Conservation (phyloP, 495 filamentous ascomycete genomes). For the Neurospora hispaniola region DNA sequence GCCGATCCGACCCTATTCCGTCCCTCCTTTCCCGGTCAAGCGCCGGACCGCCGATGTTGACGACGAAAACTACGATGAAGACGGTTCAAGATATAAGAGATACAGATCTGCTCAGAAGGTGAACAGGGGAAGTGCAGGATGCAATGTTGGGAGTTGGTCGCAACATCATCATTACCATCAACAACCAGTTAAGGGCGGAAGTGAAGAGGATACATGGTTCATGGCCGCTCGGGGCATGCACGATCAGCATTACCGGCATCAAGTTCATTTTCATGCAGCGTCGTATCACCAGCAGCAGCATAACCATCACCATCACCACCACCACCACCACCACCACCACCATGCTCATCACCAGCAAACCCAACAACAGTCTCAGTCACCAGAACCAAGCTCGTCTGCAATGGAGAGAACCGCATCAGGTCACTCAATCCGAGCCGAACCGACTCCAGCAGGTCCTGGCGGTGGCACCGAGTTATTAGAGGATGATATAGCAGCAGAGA, state of each 20-base stretch:
- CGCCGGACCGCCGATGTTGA: constrained; percentile 13
- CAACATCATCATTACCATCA: neutral
- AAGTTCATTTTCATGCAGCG: neutral
- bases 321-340: neutral
- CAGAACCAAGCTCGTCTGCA: constrained; percentile 5
- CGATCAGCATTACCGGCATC: neutral
- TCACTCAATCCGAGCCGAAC: constrained; percentile 21
- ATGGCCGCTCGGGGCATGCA: neutral
- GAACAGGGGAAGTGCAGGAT: neutral
- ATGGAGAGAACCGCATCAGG: constrained; percentile 26
- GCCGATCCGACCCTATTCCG: constrained; percentile 11
- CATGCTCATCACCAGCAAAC: constrained; percentile 1
- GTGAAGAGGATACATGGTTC: neutral
- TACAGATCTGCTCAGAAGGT: neutral
- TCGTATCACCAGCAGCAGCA: constrained; percentile 1
- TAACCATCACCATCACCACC: neutral
- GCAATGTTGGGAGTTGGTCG: neutral
- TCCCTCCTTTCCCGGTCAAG: constrained; percentile 15
- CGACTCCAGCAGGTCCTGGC: constrained; percentile 9
- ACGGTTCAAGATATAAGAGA: constrained; percentile 10
- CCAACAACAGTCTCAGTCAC: constrained; percentile 1
- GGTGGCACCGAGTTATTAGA: constrained; percentile 21
- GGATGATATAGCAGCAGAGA: constrained; percentile 29
- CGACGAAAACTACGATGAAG: constrained; percentile 8
- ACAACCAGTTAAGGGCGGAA: neutral